Conservation (phyloP, 2,329 filamentous ascomycete genomes). For the Arachnopeziza araneosa region DNA sequence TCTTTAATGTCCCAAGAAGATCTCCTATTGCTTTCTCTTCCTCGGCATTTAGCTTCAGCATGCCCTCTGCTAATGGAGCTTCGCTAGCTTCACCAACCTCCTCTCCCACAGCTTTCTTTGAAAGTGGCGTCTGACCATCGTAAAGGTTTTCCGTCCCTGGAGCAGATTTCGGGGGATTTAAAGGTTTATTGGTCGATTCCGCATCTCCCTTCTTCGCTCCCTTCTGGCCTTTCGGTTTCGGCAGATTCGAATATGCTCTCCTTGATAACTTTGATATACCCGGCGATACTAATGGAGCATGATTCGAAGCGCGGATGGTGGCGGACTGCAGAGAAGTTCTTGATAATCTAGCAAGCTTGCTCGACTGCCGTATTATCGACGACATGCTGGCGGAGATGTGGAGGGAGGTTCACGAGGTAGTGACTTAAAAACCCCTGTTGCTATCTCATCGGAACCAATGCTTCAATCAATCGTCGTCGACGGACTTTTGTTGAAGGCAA, state of each 20-base stretch:
- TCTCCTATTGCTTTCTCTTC: slow-evolving; percentile 54
- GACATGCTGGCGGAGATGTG: slow-evolving; percentile 49
- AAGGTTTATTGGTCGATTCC: slow-evolving; percentile 28
- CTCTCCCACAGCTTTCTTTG: slow-evolving; percentile 13
- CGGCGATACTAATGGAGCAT: slow-evolving; percentile 30
- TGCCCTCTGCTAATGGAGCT: slow-evolving; percentile 21
- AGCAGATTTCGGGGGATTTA: slow-evolving; percentile 25
- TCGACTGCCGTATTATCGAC: slow-evolving; percentile 59
- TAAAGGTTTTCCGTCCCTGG: slow-evolving; percentile 42
- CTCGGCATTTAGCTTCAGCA: slow-evolving; percentile 41
- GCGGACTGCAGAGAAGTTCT: slow-evolving; percentile 49
- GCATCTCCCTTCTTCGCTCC: slow-evolving; percentile 18
- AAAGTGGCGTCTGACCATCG: slow-evolving; percentile 36
- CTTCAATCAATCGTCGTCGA: not conserved
- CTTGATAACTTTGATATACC: slow-evolving; percentile 28
- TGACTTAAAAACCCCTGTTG: slow-evolving; percentile 9
- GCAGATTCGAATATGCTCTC: slow-evolving; percentile 23
- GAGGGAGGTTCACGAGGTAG: slow-evolving; percentile 9
- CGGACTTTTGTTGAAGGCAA: slow-evolving; percentile 2
- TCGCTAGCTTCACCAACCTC: slow-evolving; percentile 26
- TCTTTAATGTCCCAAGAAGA: slow-evolving; percentile 49
- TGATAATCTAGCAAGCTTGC: slow-evolving; percentile 58
- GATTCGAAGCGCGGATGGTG: slow-evolving; percentile 39
- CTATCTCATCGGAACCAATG: slow-evolving; percentile 17
- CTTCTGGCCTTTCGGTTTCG: slow-evolving; percentile 13